These are phyloP conservation scores for Leucogyrophana mollusca DNA, from an alignment of 768 basidiomycete species.

Conservation along the genomic window DNA sequence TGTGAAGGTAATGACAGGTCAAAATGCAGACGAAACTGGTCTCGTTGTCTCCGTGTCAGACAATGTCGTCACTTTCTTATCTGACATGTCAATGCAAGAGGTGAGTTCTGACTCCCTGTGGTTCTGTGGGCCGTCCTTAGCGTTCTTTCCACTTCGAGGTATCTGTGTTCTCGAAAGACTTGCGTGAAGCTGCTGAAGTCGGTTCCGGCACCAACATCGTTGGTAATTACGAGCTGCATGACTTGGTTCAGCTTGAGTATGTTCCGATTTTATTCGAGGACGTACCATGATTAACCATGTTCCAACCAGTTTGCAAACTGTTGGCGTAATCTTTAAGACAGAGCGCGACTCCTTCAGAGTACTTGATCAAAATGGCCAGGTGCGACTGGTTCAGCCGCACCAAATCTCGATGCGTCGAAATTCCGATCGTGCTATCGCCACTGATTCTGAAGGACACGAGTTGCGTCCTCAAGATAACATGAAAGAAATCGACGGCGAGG, in stretches of 20 bases:
- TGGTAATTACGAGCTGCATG: slow-evolving; percentile 94
- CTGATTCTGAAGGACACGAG: slow-evolving; percentile 86
- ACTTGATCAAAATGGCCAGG: slow-evolving; percentile 90
- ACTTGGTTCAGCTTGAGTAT: slow-evolving; percentile 94
- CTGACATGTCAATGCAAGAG: slow-evolving; percentile 97
- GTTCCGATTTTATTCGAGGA: slow-evolving; percentile 27
- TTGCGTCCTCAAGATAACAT: slow-evolving; percentile 87
- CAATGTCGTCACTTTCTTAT: slow-evolving; percentile 91
- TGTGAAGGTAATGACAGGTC: slow-evolving; percentile 96
- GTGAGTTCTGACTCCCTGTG: slow-evolving; percentile 36
- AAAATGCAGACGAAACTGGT: slow-evolving; percentile 94
- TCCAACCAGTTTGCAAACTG: slow-evolving; percentile 73
- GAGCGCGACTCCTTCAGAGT: slow-evolving; percentile 96
- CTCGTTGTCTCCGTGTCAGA: slow-evolving; percentile 90
- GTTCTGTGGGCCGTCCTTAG: background rate
- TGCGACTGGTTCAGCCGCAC: slow-evolving; percentile 86
- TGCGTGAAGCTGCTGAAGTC: slow-evolving; percentile 96
- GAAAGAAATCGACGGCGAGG: slow-evolving; percentile 89
- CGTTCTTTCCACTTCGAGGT: slow-evolving; percentile 49
- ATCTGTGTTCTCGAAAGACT: slow-evolving; percentile 95
- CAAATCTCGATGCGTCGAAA: slow-evolving; percentile 92
- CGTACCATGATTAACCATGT: slow-evolving; percentile 10
- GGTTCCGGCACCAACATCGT: slow-evolving; percentile 88
- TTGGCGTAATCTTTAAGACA: slow-evolving; percentile 96
- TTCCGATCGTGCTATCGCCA: slow-evolving; percentile 79